Base-by-base conservation (phyloP, 176 grass and related monocot species). In the Musa troglodytarum region DNA sequence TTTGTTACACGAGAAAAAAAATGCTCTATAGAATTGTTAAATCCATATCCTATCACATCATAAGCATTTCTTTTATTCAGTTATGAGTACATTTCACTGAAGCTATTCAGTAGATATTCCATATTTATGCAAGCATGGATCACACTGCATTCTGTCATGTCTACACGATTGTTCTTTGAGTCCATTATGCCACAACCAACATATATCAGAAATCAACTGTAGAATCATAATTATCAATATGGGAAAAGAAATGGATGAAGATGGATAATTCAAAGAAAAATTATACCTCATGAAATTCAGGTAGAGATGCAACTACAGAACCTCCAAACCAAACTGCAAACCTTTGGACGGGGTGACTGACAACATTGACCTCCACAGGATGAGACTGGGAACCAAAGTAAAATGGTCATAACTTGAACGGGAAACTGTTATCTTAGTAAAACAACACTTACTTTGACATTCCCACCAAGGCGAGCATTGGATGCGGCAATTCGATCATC, bases 261-360 rank as follows among this genome's bases (percentile, higher is more conserved):
- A 70, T 17, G 12, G 68, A 81, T 56, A 29, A 70, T 52, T 76
- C 53, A 9, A 53, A 49, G 75, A 65, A 78, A 22, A 50, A 11
- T 74, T 65, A 54, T 82, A 92, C 95, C 79, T 94, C 86, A 23
- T 70, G 92, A 77, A 94, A 99, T 87, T 99, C 95, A 77, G 88
- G 88, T 69, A 78, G 86, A 79, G 95, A 99, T 82, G 91, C 95
- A 83, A 92, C 91, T 82, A 94, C 85, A 74, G 95, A 99, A 71
- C 95, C 95, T 34, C 95, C 95, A 50, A 99, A 99, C 95, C 95
- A 99, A 82, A 87, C 95, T 53, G 95, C 95, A 58, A 87, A 94
- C 72, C 84, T 87, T 73, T 99, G 95, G 56, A 94, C 89, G 68
- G 95, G 88, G 89, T 99, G 91, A 56, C 91, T 85, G 26, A 91